A percentile compares a stretch with the other conserved stretches of the same genome.
Conservation (phyloP, 1,139 yeast genomes). For the Blastobotrys apis region DNA sequence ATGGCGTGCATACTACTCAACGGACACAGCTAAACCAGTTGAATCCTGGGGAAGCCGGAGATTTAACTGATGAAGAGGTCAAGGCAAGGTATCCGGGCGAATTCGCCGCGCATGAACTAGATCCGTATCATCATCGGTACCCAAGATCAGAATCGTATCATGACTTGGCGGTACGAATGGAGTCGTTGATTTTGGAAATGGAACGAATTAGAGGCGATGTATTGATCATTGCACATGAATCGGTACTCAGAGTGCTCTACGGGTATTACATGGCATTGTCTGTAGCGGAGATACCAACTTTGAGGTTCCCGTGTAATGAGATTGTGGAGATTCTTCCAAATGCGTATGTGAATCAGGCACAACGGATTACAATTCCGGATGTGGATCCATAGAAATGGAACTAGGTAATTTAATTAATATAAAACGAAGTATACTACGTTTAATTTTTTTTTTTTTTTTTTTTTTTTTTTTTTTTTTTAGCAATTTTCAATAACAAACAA, state of each 20-base stretch:
- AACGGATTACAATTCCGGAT: conserved; percentile 43
- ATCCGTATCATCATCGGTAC: conserved; percentile 89
- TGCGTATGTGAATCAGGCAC: conserved; percentile 77
- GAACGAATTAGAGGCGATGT: conserved; percentile 88
- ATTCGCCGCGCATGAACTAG: conserved; percentile 57
- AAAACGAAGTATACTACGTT: conserved; percentile 5
- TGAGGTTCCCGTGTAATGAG: conserved; percentile 75
- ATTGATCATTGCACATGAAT: conserved; percentile 87
- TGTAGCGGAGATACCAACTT: conserved; percentile 75
- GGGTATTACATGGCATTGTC: conserved; percentile 94
- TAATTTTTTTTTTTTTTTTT: background rate
- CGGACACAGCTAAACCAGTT: conserved; percentile 81
- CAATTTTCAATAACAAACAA: conserved; percentile 8
- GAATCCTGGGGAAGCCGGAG: conserved; percentile 87
- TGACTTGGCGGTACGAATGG: conserved; percentile 90
- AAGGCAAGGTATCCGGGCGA: conserved; percentile 61
- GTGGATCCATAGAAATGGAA: conserved; percentile 21
- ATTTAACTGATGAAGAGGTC: conserved; percentile 58
- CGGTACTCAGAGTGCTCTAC: conserved; percentile 79
- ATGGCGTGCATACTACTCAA: conserved; percentile 59
- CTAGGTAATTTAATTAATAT: background rate
- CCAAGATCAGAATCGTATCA: conserved; percentile 94
- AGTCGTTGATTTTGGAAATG: conserved; percentile 87
- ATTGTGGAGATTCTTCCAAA: conserved; percentile 83
- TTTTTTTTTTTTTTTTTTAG: background rate